phyloP scores from a whole-genome alignment of 2,329 filamentous ascomycete genomes.

The Arachnopeziza araneosa region DNA sequence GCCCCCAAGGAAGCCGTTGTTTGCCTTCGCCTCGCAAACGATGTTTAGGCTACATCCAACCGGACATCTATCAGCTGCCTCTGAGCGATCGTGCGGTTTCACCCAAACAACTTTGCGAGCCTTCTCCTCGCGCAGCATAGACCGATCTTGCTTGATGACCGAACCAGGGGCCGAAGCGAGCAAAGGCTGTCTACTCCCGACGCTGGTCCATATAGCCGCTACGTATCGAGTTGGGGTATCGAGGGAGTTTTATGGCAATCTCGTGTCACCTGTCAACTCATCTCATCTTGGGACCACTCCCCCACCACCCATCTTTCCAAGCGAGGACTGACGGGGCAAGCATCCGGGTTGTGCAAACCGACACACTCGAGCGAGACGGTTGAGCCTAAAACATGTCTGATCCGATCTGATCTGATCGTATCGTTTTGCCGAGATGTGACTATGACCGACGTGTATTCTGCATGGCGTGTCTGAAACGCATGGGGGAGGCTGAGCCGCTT shows the following conservation, averaged over 20 bases:
- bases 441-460: too few species aligned
- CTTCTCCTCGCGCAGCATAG: background rate
- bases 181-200: background rate
- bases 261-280: too few species aligned
- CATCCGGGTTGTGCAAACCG: too few species aligned
- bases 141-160: background rate
- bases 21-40: too few species aligned
- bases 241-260: background rate
- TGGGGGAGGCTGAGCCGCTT: too few species aligned
- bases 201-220: background rate
- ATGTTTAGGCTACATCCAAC: background rate
- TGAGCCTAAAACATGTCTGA: background rate
- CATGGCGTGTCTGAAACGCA: background rate
- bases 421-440: background rate
- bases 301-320: too few species aligned
- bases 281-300: too few species aligned
- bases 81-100: background rate
- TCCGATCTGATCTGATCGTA: background rate
- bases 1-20: too few species aligned
- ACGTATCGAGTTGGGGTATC: background rate
- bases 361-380: background rate
- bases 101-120: background rate
- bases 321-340: too few species aligned
- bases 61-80: background rate
- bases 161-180: background rate